A percentile compares a stretch with the other conserved stretches of the same genome.
These are phyloP conservation scores for Russula virescens DNA, from an alignment of 768 basidiomycete genomes.

Conservation along the genomic window DNA sequence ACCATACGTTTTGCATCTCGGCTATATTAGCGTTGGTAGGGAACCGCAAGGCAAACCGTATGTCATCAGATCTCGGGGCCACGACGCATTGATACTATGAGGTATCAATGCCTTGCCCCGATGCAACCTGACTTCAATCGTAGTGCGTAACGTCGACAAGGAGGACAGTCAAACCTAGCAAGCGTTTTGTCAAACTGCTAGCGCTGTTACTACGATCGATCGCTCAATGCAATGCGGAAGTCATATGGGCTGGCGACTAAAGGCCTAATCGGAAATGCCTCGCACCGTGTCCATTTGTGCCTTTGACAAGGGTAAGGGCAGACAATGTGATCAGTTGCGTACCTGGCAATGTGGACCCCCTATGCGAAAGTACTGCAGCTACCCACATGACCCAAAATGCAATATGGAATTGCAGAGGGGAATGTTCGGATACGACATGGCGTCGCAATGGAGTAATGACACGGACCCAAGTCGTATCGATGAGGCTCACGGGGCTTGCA, in stretches of 20 bases:
- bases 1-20: background rate
- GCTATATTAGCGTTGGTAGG: constrained; percentile 1
- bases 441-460: background rate
- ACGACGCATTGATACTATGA: background rate
- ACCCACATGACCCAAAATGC: background rate
- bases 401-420: background rate
- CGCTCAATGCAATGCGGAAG: background rate
- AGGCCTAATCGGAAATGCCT: background rate
- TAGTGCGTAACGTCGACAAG: too few species aligned
- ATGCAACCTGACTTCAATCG: too few species aligned
- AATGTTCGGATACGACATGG: background rate
- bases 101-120: too few species aligned
- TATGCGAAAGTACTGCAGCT: background rate
- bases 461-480: background rate
- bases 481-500: too few species aligned
- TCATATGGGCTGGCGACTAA: background rate
- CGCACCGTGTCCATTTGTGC: background rate
- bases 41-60: background rate
- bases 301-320: background rate
- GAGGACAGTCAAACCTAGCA: background rate
- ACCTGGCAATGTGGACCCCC: background rate
- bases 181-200: background rate
- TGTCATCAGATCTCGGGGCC: background rate
- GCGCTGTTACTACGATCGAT: background rate
- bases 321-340: background rate